Conservation (phyloP, 768 basidiomycete genomes). For the Pholiota molesta region DNA sequence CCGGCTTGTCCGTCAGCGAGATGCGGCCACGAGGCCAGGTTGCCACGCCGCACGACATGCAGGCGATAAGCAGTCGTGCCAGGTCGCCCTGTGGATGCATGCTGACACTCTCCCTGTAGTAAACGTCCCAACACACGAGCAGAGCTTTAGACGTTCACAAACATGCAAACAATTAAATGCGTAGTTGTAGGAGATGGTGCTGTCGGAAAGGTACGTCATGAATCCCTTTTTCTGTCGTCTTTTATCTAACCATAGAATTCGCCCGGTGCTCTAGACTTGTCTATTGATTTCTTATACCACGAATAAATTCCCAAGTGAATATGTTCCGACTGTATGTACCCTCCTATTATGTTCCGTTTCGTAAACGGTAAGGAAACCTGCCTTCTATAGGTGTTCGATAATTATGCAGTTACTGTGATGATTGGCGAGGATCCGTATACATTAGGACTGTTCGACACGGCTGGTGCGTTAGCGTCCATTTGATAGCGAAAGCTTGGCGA, state of each 20-base stretch:
- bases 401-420: constrained; percentile 99
- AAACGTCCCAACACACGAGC: constrained; percentile 17
- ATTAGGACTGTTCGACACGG: constrained; percentile 97
- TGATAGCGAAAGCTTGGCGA: neutral
- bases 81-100: constrained; percentile 6
- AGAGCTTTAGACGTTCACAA: constrained; percentile 23
- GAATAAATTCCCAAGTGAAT: constrained; percentile 98
- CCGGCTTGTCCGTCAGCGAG: constrained; percentile 12
- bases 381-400: constrained; percentile 80
- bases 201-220: constrained; percentile 85
- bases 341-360: constrained; percentile 18
- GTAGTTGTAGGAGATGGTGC: constrained; percentile 98
- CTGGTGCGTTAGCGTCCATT: constrained; percentile 64
- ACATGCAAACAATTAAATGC: constrained; percentile 97
- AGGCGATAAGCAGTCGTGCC: constrained; percentile 20
- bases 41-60: constrained; percentile 34
- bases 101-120: constrained; percentile 21
- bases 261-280: constrained; percentile 60
- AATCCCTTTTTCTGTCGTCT: constrained; percentile 11
- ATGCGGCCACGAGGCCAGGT: constrained; percentile 45
- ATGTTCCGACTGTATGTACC: constrained; percentile 92
- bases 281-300: constrained; percentile 96
- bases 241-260: neutral
- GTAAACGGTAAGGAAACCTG: constrained; percentile 15
- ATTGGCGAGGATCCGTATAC: constrained; percentile 99